Conservation (phyloP, 495 filamentous ascomycete genomes). For the Pseudomonodictys pantanalensis region DNA sequence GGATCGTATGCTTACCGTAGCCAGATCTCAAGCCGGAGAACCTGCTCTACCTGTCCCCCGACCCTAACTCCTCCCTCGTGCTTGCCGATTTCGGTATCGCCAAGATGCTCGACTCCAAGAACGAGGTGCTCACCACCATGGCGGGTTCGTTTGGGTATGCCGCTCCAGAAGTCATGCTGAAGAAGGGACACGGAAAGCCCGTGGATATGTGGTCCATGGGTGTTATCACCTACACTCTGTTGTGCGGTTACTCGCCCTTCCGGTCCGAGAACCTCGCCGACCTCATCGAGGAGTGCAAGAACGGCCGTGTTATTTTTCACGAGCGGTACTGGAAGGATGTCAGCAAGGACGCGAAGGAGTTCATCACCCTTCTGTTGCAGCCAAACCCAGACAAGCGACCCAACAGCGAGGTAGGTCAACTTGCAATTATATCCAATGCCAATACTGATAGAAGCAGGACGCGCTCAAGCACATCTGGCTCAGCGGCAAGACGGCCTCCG, state of each 20-base stretch:
- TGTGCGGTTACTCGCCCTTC: slow-evolving; percentile 98
- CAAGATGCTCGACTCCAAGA: slow-evolving; percentile 90
- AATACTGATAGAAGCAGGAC: slow-evolving; percentile 53
- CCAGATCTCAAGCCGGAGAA: slow-evolving; percentile 98
- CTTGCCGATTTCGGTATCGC: slow-evolving; percentile 98
- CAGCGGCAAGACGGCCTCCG: slow-evolving; percentile 80
- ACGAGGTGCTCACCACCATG: slow-evolving; percentile 95
- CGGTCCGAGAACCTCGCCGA: slow-evolving; percentile 89
- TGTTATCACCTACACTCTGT: slow-evolving; percentile 98
- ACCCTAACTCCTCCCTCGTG: slow-evolving; percentile 76
- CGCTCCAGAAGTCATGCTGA: slow-evolving; percentile 97
- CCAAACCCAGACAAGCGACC: slow-evolving; percentile 73
- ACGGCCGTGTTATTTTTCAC: slow-evolving; percentile 90
- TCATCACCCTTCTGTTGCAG: slow-evolving; percentile 80
- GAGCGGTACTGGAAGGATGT: slow-evolving; percentile 99
- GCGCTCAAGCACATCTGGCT: slow-evolving; percentile 88
- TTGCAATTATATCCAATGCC: neutral
- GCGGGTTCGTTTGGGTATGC: slow-evolving; percentile 98
- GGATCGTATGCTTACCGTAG: slow-evolving; percentile 1
- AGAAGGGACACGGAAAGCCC: slow-evolving; percentile 95
- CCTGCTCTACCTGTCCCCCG: slow-evolving; percentile 82
- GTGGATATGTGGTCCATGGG: slow-evolving; percentile 99
- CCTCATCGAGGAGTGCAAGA: slow-evolving; percentile 91
- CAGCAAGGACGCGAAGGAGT: slow-evolving; percentile 91
- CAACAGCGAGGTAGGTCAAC: slow-evolving; percentile 62